Percentiles rank a stretch among this genome's conserved stretches.
These are phyloP conservation scores for Aspergillus puulaauensis DNA, from an alignment of 2,329 filamentous ascomycete genomes.

Conservation along the genomic window DNA sequence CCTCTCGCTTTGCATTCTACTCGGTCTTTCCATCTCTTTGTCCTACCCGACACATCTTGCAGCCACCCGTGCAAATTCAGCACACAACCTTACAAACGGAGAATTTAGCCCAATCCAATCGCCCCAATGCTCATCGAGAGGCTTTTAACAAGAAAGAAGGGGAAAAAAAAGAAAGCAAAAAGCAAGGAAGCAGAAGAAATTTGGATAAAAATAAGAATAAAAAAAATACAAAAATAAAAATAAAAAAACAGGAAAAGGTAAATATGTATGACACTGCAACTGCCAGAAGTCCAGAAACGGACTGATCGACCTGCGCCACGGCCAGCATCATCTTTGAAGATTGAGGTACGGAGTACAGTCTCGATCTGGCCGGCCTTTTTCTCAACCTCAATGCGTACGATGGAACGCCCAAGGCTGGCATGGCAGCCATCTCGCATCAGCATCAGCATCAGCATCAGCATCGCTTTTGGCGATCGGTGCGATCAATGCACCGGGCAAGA, in stretches of 20 bases:
- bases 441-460: neutral
- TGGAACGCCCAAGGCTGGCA: neutral
- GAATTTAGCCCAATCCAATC: constrained; percentile 16
- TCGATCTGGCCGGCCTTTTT: constrained; percentile 1
- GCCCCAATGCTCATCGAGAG: constrained; percentile 1
- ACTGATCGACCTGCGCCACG: constrained; percentile 1
- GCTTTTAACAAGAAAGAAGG: neutral
- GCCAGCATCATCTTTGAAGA: neutral
- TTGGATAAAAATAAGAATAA: neutral
- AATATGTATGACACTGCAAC: neutral
- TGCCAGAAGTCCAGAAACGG: neutral
- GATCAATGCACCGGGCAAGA: neutral
- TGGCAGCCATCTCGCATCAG: neutral
- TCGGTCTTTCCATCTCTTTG: neutral
- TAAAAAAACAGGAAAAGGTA: neutral
- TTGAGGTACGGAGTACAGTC: neutral
- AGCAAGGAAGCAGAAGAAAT: neutral
- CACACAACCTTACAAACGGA: constrained; percentile 4
- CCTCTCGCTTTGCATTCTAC: neutral
- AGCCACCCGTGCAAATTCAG: neutral
- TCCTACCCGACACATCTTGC: neutral
- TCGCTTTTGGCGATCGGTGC: neutral
- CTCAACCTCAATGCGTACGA: neutral
- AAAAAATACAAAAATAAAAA: neutral
- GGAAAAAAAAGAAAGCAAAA: neutral